phyloP scores from a whole-genome alignment of 2,329 filamentous ascomycete genomes.

The Aureobasidium zeae region DNA sequence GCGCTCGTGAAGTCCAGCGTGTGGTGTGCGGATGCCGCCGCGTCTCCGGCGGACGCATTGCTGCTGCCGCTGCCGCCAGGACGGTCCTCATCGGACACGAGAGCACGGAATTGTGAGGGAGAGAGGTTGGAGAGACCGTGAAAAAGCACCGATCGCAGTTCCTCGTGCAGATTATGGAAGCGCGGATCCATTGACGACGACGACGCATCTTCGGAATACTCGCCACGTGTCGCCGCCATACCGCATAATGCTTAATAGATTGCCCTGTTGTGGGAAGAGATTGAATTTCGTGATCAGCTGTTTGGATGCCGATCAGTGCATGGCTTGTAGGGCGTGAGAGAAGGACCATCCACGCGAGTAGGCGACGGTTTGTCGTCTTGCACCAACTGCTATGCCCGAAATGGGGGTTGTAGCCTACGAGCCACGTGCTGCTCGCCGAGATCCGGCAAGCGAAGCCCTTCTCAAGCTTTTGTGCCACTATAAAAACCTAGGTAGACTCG shows the following conservation, averaged over 20 bases:
- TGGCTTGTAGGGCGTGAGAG: not conserved
- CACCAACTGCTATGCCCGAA: not conserved
- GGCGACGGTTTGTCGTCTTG: too few relatives aligned
- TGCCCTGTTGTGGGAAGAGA: too few relatives aligned
- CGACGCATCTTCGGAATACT: slow-evolving; percentile 2
- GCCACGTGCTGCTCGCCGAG: not conserved
- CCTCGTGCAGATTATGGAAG: slow-evolving; percentile 8
- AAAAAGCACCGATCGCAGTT: slow-evolving; percentile 8
- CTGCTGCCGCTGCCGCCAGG: too few relatives aligned
- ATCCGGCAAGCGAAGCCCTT: not conserved
- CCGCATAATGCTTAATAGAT: too few relatives aligned
- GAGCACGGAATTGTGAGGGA: not conserved
- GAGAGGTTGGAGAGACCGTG: slow-evolving; percentile 2
- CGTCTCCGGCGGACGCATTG: too few relatives aligned
- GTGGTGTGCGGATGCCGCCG: not conserved
- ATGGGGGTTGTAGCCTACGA: not conserved
- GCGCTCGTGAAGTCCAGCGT: slow-evolving; percentile 2
- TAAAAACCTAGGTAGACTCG: too few relatives aligned
- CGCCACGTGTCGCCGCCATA: slow-evolving; percentile 11
- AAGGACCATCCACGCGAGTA: not conserved
- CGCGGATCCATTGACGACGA: slow-evolving; percentile 9
- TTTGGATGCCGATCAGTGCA: not conserved
- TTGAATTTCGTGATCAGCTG: slow-evolving; percentile 3
- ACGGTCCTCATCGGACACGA: not conserved
- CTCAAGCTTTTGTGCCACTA: too few relatives aligned